Evolutionary conservation across 495 filamentous ascomycete species (phyloP).

Genomic region (Trichoderma virens): DNA sequence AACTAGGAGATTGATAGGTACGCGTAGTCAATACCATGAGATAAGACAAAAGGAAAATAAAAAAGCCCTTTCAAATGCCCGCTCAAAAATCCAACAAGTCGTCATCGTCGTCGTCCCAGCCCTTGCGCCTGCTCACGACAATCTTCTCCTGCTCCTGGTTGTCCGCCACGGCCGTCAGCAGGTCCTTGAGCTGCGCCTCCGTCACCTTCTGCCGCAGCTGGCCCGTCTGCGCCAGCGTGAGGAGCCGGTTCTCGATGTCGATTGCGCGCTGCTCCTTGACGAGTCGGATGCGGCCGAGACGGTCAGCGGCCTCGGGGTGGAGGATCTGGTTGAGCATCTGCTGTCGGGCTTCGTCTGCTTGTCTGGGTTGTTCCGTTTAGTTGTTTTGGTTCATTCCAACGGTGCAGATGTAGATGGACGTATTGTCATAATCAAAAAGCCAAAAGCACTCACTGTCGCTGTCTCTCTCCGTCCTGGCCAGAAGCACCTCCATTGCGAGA

Average conservation of each 20-base stretch:
- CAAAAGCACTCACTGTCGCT: conserved; percentile 58
- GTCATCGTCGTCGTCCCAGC: conserved; percentile 82
- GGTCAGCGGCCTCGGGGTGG: conserved; percentile 84
- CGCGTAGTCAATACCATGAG: neutral
- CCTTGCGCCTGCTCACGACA: conserved; percentile 74
- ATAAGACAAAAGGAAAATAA: conserved; percentile 9
- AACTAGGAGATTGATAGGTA: neutral
- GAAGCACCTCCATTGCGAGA: conserved; percentile 35
- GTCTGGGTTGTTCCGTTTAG: too few species aligned
- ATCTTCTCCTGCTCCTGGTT: conserved; percentile 67
- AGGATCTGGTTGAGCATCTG: conserved; percentile 86
- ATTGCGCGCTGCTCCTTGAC: conserved; percentile 87
- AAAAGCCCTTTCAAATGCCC: neutral
- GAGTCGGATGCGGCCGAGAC: conserved; percentile 86
- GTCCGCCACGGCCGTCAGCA: conserved; percentile 75
- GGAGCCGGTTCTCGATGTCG: conserved; percentile 86
- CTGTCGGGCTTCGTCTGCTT: conserved; percentile 57
- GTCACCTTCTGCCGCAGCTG: conserved; percentile 84
- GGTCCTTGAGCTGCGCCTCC: conserved; percentile 86
- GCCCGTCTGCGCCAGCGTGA: conserved; percentile 81
- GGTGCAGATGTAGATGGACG: too few species aligned
- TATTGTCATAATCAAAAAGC: too few species aligned
- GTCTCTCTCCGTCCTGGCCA: conserved; percentile 49
- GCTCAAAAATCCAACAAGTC: conserved; percentile 57
- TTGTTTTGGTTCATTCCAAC: too few species aligned